phyloP scores from a whole-genome alignment of 2,329 filamentous ascomycete species.

The Monascus ruber region DNA sequence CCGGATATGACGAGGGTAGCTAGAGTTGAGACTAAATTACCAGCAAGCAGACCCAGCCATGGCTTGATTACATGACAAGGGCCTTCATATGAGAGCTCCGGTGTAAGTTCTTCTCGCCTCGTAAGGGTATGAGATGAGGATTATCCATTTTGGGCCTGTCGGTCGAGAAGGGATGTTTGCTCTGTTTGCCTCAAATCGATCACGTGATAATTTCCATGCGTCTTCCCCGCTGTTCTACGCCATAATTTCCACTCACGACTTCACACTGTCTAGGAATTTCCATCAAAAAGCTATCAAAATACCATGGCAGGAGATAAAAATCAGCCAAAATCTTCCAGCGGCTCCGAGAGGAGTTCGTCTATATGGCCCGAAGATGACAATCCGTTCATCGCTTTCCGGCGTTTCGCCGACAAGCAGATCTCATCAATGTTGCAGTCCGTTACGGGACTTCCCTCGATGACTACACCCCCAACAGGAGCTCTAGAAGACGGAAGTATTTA shows the following conservation, averaged over 20 bases:
- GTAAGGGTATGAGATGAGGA: no score
- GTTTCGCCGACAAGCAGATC: constrained; percentile 49
- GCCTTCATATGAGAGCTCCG: no score
- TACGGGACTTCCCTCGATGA: constrained; percentile 34
- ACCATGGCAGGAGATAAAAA: constrained; percentile 17
- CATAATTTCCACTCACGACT: background rate
- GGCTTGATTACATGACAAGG: no score
- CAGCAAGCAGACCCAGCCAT: no score
- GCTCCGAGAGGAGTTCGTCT: constrained; percentile 6
- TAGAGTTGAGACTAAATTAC: no score
- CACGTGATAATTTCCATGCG: no score
- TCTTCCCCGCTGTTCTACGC: background rate
- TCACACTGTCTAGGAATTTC: background rate
- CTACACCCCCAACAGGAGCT: constrained; percentile 18
- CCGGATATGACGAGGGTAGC: no score
- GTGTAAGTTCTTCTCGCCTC: no score
- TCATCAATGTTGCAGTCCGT: constrained; percentile 43
- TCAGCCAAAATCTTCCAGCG: constrained; percentile 2
- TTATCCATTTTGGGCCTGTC: no score
- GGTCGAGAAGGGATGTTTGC: background rate
- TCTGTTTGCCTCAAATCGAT: background rate
- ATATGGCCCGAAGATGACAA: constrained; percentile 32
- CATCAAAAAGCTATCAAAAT: background rate
- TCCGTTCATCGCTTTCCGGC: constrained; percentile 50
- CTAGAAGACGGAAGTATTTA: constrained; percentile 22